Conservation (phyloP, 164 flowering plant genomes). For the Aristolochia contorta region DNA sequence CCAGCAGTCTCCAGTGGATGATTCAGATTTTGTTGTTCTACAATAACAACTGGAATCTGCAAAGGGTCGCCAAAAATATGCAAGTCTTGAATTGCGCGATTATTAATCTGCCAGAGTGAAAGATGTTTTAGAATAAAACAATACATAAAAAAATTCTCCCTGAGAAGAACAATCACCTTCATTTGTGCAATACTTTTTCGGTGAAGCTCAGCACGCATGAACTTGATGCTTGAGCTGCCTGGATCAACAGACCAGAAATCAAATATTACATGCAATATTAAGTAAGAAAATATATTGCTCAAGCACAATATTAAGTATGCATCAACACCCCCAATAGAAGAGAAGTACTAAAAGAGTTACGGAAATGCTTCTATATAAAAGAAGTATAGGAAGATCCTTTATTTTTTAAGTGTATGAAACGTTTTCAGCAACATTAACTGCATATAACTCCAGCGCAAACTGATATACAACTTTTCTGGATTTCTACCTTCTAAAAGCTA, state of each 20-base stretch:
- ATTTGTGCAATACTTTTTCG: conserved; percentile 91
- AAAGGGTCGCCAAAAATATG: conserved; percentile 82
- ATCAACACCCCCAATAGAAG: background rate
- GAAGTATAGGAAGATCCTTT: too few relatives aligned
- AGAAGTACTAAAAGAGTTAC: background rate
- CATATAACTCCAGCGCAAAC: too few relatives aligned
- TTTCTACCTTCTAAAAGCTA: too few relatives aligned
- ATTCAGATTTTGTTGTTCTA: conserved; percentile 71
- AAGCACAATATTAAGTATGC: background rate
- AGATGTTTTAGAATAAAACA: background rate
- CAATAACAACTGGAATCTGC: conserved; percentile 63
- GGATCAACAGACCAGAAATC: conserved; percentile 16
- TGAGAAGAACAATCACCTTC: conserved; percentile 39
- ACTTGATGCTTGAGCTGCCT: conserved; percentile 74
- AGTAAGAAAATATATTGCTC: background rate
- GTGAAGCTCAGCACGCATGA: conserved; percentile 90
- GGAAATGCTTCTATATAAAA: too few relatives aligned
- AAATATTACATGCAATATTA: too few relatives aligned
- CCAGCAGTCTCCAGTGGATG: conserved; percentile 49
- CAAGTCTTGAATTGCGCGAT: conserved; percentile 84
- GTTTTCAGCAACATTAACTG: too few relatives aligned
- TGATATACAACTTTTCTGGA: too few relatives aligned
- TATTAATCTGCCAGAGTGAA: conserved; percentile 63
- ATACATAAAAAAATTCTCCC: background rate
- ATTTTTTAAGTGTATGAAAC: too few relatives aligned